Conservation (phyloP, 2,329 filamentous ascomycete genomes). For the Fusarium multiceps region DNA sequence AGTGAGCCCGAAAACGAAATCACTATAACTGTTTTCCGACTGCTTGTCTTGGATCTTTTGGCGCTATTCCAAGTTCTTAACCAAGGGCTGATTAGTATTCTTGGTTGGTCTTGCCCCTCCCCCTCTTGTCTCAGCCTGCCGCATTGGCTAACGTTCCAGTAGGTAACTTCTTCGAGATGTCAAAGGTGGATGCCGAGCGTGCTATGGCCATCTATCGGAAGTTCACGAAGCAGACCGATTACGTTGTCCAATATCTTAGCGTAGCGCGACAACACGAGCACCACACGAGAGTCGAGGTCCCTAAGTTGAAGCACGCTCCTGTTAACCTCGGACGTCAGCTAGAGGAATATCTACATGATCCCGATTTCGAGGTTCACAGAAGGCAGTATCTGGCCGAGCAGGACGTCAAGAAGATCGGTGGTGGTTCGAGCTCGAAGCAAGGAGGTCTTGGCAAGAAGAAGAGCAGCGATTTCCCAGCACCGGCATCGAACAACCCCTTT, state of each 20-base stretch:
- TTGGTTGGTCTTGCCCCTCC: constrained; percentile 69
- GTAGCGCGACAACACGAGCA: constrained; percentile 91
- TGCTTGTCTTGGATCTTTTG: constrained; percentile 89
- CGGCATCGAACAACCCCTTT: constrained; percentile 59
- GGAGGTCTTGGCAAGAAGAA: constrained; percentile 51
- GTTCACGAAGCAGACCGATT: constrained; percentile 92
- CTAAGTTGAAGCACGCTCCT: constrained; percentile 96
- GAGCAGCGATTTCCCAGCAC: constrained; percentile 52
- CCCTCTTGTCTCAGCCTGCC: constrained; percentile 19
- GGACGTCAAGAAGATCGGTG: constrained; percentile 72
- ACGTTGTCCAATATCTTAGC: constrained; percentile 89
- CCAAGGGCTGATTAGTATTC: constrained; percentile 94
- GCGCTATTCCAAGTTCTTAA: constrained; percentile 95
- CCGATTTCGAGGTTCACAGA: constrained; percentile 93
- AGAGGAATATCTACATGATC: constrained; percentile 93
- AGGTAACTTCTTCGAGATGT: constrained; percentile 99
- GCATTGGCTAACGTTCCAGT: constrained; percentile 20
- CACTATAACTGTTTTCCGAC: constrained; percentile 89
- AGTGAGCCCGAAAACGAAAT: constrained; percentile 96
- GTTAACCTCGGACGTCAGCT: constrained; percentile 89
- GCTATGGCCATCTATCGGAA: constrained; percentile 92
- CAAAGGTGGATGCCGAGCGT: constrained; percentile 89
- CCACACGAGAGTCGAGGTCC: constrained; percentile 91
- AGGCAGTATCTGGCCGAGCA: constrained; percentile 92
- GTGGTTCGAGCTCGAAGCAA: constrained; percentile 47